A percentile compares a stretch with the other conserved stretches of the same genome.
These are phyloP conservation scores for Yarrowia hollandica DNA, from an alignment of 805 yeast species.

Conservation along the genomic window DNA sequence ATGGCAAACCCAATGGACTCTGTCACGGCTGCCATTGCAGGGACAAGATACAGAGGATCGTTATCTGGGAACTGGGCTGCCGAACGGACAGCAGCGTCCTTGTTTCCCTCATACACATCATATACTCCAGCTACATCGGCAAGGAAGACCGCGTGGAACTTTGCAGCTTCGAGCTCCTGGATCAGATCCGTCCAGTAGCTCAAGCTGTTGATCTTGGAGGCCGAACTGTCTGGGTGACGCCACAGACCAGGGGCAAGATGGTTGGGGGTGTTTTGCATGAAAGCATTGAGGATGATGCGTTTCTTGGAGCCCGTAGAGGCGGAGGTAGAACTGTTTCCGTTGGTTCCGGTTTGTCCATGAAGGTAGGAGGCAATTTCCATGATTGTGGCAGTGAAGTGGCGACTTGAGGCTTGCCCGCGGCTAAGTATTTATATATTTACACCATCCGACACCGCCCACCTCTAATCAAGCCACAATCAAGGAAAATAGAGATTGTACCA, in stretches of 20 bases:
- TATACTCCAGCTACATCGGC: slow-evolving; percentile 48
- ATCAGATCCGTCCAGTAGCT: slow-evolving; percentile 46
- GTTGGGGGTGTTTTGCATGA: slow-evolving; percentile 41
- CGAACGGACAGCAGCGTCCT: slow-evolving; percentile 41
- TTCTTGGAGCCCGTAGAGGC: slow-evolving; percentile 30
- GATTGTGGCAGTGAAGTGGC: slow-evolving; percentile 1
- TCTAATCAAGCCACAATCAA: too few relatives aligned
- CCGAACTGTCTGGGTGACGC: slow-evolving; percentile 46
- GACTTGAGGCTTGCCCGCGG: too few relatives aligned
- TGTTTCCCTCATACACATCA: slow-evolving; percentile 47
- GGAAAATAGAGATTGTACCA: too few relatives aligned
- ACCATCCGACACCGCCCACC: too few relatives aligned
- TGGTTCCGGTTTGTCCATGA: neutral
- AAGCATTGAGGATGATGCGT: slow-evolving; percentile 45
- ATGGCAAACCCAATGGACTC: slow-evolving; percentile 46
- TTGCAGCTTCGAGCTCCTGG: slow-evolving; percentile 43
- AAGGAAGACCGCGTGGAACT: slow-evolving; percentile 45
- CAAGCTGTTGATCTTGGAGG: slow-evolving; percentile 38
- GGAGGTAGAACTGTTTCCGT: too few relatives aligned
- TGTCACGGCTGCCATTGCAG: slow-evolving; percentile 50
- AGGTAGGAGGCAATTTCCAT: slow-evolving; percentile 7
- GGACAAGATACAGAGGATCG: slow-evolving; percentile 45
- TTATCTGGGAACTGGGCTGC: slow-evolving; percentile 44
- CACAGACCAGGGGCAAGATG: slow-evolving; percentile 42
- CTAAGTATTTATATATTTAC: too few relatives aligned